Evolutionary conservation across 306 rosid species (phyloP).

Genomic region (Nissolia schottii): DNA sequence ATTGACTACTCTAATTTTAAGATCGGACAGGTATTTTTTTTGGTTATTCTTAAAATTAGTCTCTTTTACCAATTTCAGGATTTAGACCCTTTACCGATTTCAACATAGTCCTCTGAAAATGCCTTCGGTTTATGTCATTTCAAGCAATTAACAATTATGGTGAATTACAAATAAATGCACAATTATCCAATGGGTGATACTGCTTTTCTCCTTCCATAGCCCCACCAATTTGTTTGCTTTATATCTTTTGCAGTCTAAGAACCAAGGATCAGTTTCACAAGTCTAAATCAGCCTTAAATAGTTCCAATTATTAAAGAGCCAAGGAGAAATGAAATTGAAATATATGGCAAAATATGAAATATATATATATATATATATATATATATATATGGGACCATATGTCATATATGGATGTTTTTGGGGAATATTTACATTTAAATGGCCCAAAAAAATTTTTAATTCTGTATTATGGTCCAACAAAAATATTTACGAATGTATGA

Average conservation of each 20-base stretch:
- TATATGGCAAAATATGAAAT: neutral
- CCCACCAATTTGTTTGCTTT: neutral
- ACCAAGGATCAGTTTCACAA: neutral
- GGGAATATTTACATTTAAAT: too few species aligned
- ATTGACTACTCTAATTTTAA: too few species aligned
- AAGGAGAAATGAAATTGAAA: neutral
- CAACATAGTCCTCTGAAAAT: neutral
- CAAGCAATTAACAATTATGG: neutral
- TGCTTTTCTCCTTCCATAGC: neutral
- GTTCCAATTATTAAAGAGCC: neutral
- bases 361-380: too few species aligned
- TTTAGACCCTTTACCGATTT: too few species aligned
- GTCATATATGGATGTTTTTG: neutral
- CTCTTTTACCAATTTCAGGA: too few species aligned
- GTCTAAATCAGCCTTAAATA: neutral
- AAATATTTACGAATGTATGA: too few species aligned
- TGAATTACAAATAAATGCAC: neutral
- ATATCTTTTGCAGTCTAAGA: neutral
- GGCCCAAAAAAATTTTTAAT: too few species aligned
- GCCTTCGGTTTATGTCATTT: neutral
- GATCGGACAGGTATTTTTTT: too few species aligned
- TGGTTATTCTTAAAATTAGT: too few species aligned
- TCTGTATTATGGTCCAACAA: too few species aligned
- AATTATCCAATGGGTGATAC: neutral
- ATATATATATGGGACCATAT: conserved; percentile 7